phyloP scores from a whole-genome alignment of 345 rosid species.

The Arabidopsis arenosa region DNA sequence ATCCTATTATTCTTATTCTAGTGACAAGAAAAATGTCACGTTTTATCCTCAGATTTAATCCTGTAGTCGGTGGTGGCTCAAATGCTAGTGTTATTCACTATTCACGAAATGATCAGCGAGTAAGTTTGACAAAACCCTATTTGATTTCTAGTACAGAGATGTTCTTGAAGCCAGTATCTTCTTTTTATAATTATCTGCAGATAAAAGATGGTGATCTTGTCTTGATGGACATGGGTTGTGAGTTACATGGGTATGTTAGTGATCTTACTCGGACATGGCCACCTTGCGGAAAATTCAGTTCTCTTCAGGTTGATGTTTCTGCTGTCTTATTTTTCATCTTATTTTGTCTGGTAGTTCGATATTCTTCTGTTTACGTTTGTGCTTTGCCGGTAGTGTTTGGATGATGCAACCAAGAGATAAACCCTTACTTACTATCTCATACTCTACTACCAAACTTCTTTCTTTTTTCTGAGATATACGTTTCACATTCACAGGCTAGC shows the following conservation, averaged over 20 bases:
- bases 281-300: constrained; percentile 76
- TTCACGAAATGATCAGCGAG: constrained; percentile 91
- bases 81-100: constrained; percentile 94
- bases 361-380: constrained; percentile 1
- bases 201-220: constrained; percentile 84
- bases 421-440: not conserved
- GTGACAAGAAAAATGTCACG: not conserved
- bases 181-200: constrained; percentile 51
- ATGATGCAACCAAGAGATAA: not conserved
- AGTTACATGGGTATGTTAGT: constrained; percentile 93
- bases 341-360: not conserved
- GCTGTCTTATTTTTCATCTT: constrained; percentile 10
- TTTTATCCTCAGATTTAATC: constrained; percentile 67
- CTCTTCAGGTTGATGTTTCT: constrained; percentile 63
- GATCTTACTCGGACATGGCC: constrained; percentile 99
- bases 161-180: constrained; percentile 32
- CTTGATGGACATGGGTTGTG: constrained; percentile 97
- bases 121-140: constrained; percentile 46
- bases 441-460: not conserved
- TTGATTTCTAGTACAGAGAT: constrained; percentile 1
- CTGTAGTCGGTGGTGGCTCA: constrained; percentile 94
- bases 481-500: not conserved
- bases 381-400: not conserved
- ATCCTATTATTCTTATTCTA: constrained; percentile 6
- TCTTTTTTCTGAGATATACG: not conserved